Conservation (phyloP, 805 yeast genomes). For the Ogataea methylovora region DNA sequence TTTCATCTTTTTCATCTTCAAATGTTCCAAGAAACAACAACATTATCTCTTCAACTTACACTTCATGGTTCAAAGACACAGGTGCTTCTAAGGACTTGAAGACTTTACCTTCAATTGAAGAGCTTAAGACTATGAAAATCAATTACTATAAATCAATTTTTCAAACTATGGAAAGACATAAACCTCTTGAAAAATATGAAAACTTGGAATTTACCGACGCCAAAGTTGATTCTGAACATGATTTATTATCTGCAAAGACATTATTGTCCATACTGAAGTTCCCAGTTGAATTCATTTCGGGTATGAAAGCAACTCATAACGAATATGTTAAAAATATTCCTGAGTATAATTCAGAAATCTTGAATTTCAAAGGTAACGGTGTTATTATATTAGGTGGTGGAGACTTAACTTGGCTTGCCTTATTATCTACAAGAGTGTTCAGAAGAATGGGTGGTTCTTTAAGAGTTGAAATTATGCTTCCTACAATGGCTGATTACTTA, state of each 20-base stretch:
- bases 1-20: background rate
- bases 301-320: slow-evolving; percentile 28
- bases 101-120: slow-evolving; percentile 1
- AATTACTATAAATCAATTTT: slow-evolving; percentile 15
- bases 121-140: slow-evolving; percentile 9
- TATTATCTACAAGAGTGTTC: slow-evolving; percentile 43
- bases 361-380: slow-evolving; percentile 36
- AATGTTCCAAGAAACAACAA: slow-evolving; percentile 4
- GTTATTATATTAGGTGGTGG: slow-evolving; percentile 70
- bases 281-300: slow-evolving; percentile 12
- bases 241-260: slow-evolving; percentile 3
- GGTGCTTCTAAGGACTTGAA: slow-evolving; percentile 1
- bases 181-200: slow-evolving; percentile 12
- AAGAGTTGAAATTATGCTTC: slow-evolving; percentile 40
- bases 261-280: slow-evolving; percentile 10
- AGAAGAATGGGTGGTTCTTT: slow-evolving; percentile 39
- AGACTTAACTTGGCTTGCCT: slow-evolving; percentile 51
- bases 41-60: slow-evolving; percentile 15
- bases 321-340: slow-evolving; percentile 27
- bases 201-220: slow-evolving; percentile 9
- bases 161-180: slow-evolving; percentile 11
- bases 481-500: slow-evolving; percentile 30
- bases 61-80: slow-evolving; percentile 14
- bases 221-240: slow-evolving; percentile 4
- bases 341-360: slow-evolving; percentile 14